phyloP scores from a whole-genome alignment of 192 early-diverging fungal genomes.

The Funneliformis geosporum region DNA sequence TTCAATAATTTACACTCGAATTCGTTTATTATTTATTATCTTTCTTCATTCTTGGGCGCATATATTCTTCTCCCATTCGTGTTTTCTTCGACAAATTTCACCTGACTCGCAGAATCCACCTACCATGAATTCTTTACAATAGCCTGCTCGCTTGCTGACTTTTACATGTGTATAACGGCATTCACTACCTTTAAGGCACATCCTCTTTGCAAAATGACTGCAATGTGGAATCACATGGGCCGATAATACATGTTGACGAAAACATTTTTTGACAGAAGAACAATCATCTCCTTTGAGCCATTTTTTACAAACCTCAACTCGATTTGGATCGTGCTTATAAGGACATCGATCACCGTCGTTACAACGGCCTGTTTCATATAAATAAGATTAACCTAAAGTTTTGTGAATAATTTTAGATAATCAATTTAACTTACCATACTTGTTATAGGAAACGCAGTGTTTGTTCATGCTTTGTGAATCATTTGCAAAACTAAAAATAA shows the following conservation, averaged over 20 bases:
- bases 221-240: constrained; percentile 25
- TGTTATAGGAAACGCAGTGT: neutral
- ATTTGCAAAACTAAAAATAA: neutral
- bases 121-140: constrained; percentile 3
- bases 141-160: neutral
- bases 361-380: constrained; percentile 10
- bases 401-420: too few relatives aligned
- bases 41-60: neutral
- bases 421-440: neutral
- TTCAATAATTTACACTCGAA: too few relatives aligned
- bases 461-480: neutral
- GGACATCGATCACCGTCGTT: neutral
- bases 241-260: neutral
- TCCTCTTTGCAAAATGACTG: neutral
- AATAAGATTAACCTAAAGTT: too few relatives aligned
- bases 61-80: neutral
- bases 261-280: neutral
- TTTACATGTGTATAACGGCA: constrained; percentile 26
- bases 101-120: constrained; percentile 13
- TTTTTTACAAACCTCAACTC: neutral
- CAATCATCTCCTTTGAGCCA: constrained; percentile 9
- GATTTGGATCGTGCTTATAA: neutral
- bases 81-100: constrained; percentile 9
- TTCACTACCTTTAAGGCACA: neutral
- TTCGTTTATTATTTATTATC: too few relatives aligned